Percentiles rank a stretch among this genome's conserved stretches.
Evolutionary conservation across 495 filamentous ascomycete genomes (phyloP).

Genomic region (Aspergillus kassunensis): DNA sequence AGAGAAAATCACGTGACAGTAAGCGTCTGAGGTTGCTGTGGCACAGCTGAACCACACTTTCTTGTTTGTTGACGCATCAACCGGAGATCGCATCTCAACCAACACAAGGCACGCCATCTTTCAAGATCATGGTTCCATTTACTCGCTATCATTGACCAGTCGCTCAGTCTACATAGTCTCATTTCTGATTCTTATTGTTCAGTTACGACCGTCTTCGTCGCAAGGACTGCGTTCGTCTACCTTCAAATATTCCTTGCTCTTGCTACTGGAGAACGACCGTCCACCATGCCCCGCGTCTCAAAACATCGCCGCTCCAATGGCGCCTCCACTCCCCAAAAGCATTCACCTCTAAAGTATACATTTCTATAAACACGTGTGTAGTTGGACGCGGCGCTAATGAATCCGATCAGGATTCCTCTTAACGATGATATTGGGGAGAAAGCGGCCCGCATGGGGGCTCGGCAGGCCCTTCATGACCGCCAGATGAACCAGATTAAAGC

Average conservation of each 20-base stretch:
- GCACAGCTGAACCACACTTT: constrained; percentile 10
- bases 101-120: background rate
- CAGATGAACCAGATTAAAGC: constrained; percentile 90
- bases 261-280: constrained; percentile 20
- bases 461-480: constrained; percentile 81
- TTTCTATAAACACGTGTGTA: background rate
- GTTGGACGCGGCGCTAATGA: constrained; percentile 11
- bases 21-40: constrained; percentile 8
- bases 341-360: constrained; percentile 65
- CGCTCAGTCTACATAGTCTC: background rate
- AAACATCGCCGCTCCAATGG: constrained; percentile 49
- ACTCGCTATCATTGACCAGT: background rate
- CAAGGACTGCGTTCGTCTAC: background rate
- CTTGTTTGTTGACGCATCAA: constrained; percentile 14
- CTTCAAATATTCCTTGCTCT: constrained; percentile 6
- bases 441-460: constrained; percentile 78
- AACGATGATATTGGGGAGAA: constrained; percentile 96
- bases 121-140: constrained; percentile 1
- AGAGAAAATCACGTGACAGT: constrained; percentile 1
- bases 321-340: constrained; percentile 56
- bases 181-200: background rate
- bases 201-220: background rate
- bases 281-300: constrained; percentile 68
- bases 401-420: constrained; percentile 65
- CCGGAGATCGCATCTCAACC: constrained; percentile 3